Conservation (phyloP, 1,284 basidiomycete species). For the Sanguinoderma infundibulare region DNA sequence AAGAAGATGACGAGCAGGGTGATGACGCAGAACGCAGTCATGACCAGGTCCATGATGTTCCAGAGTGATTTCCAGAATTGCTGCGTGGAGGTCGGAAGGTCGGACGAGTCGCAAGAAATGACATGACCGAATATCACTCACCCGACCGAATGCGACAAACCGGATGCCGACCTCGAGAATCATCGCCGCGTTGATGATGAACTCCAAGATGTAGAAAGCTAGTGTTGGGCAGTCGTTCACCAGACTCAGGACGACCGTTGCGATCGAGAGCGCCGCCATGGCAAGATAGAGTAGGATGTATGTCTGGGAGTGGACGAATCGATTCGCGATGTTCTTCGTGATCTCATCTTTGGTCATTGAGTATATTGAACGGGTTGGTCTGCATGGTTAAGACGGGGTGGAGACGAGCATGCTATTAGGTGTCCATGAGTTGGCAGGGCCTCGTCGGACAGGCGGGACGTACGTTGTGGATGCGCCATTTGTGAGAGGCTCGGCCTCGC, state of each 20-base stretch:
- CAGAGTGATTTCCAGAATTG: conserved; percentile 96
- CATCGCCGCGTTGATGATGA: conserved; percentile 92
- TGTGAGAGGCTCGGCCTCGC: conserved; percentile 37
- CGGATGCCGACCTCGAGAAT: conserved; percentile 90
- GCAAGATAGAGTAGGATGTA: conserved; percentile 87
- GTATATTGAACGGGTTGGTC: conserved; percentile 79
- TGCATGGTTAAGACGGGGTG: conserved; percentile 36
- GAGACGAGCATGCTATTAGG: conserved; percentile 28
- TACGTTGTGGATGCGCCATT: conserved; percentile 29
- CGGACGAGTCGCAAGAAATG: not conserved
- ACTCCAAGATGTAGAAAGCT: conserved; percentile 88
- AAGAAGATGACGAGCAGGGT: conserved; percentile 88
- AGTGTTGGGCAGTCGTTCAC: conserved; percentile 78
- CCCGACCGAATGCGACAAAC: conserved; percentile 88
- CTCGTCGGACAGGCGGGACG: conserved; percentile 23
- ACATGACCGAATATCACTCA: conserved; percentile 43
- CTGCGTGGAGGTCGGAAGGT: conserved; percentile 46
- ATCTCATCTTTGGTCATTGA: conserved; percentile 80
- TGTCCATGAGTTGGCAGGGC: conserved; percentile 35
- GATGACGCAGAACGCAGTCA: conserved; percentile 86
- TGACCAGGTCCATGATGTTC: conserved; percentile 85
- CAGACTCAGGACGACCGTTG: conserved; percentile 89
- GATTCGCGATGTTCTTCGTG: conserved; percentile 79
- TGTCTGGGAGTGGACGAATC: conserved; percentile 81
- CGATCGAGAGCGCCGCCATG: conserved; percentile 90